Base-by-base conservation (phyloP, 495 filamentous ascomycete species). In the Penicilliopsis zonata region DNA sequence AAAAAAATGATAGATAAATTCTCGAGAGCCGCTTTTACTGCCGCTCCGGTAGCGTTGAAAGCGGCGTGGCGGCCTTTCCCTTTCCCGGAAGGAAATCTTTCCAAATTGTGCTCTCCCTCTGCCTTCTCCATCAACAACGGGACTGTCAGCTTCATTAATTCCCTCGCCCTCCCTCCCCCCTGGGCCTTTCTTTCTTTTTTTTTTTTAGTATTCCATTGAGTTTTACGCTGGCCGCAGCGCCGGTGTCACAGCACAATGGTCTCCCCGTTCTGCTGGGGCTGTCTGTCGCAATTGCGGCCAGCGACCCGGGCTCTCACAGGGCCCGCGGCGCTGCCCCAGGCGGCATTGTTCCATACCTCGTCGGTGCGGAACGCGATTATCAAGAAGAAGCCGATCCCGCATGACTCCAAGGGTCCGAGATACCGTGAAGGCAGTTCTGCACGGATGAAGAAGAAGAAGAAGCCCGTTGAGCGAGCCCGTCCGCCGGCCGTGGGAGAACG, bases 401-500 rank as follows among this genome's bases (percentile, higher is more conserved):
- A 42, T 31, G 32, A 42, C 41, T 44, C 47, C 22, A 38, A 33
- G 33, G 18, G 25, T 34, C 36, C 40, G 23, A 57, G 54, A 40
- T 57, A 56, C 35, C 52, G 63, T 23, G 37, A 53, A 31, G 48
- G 44, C 29, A 68, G 59, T 31, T 56, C 57, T 6, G 48, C 55
- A n/a, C 57, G 50, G 30, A 71, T 69, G 50, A 69, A 67, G 47
- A 69, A 67, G 47, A 67, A 65, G 49, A 60, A 48, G 38, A 53
- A 43, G 31, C 40, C 52, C 0, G 34, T 42, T 4, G 61, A 65
- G 3, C 49, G 44, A 30, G 30, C 44, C 18, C 54, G 75, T 50
- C 63, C 69, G 4, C 79, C 83, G 10, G 61, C 58, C 17, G 53
- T 70, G 6, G 90, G 86, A 36, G 85, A 94, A 63, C 76, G 87